Base-by-base conservation (phyloP, 2,329 filamentous ascomycete species). In the Geosmithia putterillii region DNA sequence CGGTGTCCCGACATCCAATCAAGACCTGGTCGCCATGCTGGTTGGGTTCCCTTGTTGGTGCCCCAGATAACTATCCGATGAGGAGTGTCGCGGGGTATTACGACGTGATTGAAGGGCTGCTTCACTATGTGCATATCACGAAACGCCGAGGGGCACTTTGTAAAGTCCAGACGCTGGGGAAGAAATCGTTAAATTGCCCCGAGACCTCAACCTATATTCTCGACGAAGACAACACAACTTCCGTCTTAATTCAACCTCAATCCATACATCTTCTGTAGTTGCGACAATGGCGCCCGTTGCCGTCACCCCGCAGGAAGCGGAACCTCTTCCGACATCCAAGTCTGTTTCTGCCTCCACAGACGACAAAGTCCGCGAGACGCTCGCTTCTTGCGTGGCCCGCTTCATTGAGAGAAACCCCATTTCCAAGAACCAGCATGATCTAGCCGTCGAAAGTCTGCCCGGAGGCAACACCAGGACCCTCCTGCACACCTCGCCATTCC, bases 391-490 rank as follows among this genome's bases (percentile, higher is more conserved):
- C 22, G 23, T 32, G 28, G 28, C 28, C 25, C 40, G 37, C 9
- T 69, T 62, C 46, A 45, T 48, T 7, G 44, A 55, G 25, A 54
- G 52, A 28, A 69, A 70, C 48, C 56, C 60, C 7, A 51, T 47
- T 2, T 70, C 67, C 46, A 56, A 57, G 37, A 42, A 47, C 34
- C 57, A 63, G 14, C 61, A 71, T 45, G 52, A 62, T 12, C 48
- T 57, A 21, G 64, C 67, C n/a, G 38, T 57, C 39, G 48, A 54
- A 22, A 47, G 50, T 12, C 54, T 70, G 22, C 67, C 68, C 0
- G 68, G 68, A 18, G 68, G 68, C 32, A 70, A 70, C 51, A 71
- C 67, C 6, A 59, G 68, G 44, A 65, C 63, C 0, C 59, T 67
- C 15, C 59, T 71, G 21, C 55, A 67, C 48, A 58, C 59, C n/a